phyloP scores from a whole-genome alignment of 345 rosid genomes.

The Rhizophora apiculata region DNA sequence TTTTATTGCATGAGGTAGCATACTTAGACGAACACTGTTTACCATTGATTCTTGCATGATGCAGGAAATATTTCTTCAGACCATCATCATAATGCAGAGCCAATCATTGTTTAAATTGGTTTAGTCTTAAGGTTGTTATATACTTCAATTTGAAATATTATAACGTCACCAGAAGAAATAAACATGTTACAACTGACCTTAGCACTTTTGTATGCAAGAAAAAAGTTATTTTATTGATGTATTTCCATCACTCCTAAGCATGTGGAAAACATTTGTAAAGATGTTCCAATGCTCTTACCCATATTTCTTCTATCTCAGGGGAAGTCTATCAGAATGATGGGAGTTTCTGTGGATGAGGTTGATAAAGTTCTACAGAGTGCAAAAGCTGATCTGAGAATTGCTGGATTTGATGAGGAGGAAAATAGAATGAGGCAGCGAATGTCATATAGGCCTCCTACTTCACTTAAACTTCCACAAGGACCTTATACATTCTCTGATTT shows the following conservation, averaged over 20 bases:
- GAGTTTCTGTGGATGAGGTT: constrained; percentile 71
- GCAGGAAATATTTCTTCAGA: too few species aligned
- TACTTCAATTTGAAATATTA: too few species aligned
- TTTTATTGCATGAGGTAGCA: too few species aligned
- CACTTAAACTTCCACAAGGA: constrained; percentile 70
- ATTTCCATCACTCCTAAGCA: not conserved
- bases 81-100: too few species aligned
- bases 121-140: too few species aligned
- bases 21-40: too few species aligned
- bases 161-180: too few species aligned
- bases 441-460: constrained; percentile 24
- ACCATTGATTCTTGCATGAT: too few species aligned
- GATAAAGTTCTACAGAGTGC: constrained; percentile 48
- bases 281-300: constrained; percentile 5
- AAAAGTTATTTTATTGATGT: not conserved
- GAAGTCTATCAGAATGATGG: constrained; percentile 86
- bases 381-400: constrained; percentile 57
- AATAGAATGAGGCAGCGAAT: constrained; percentile 57
- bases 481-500: constrained; percentile 73
- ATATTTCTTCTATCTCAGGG: constrained; percentile 43
- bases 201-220: too few species aligned
- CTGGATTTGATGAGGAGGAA: constrained; percentile 92
- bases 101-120: too few species aligned
- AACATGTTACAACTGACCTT: too few species aligned
- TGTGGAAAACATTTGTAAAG: constrained; percentile 1